phyloP scores from a whole-genome alignment of 208 protist genomes.

The Trypanosoma vivax region DNA sequence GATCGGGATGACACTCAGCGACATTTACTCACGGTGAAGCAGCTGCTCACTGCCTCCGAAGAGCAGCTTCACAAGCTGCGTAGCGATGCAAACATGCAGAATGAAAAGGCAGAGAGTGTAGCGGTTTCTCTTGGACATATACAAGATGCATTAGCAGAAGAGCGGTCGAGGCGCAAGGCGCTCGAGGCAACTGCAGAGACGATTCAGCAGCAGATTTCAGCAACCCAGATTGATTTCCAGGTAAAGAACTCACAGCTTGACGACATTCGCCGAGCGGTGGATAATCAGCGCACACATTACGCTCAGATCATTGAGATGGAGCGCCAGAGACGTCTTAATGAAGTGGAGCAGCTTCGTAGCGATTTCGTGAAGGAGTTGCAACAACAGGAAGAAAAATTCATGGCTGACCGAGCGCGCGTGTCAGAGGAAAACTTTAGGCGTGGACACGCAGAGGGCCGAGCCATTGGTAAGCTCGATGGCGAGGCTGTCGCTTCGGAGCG shows the following conservation, averaged over 20 bases:
- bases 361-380: conserved; percentile 67
- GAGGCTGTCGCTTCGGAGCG: conserved; percentile 33
- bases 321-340: conserved; percentile 34
- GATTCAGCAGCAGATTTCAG: conserved; percentile 26
- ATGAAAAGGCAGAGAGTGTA: conserved; percentile 35
- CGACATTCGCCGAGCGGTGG: conserved; percentile 34
- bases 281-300: conserved; percentile 48
- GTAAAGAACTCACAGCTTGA: conserved; percentile 33
- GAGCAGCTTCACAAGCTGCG: conserved; percentile 59
- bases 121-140: conserved; percentile 26
- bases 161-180: conserved; percentile 35
- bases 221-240: conserved; percentile 25
- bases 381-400: conserved; percentile 33
- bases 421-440: conserved; percentile 52
- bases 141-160: conserved; percentile 33
- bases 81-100: conserved; percentile 33
- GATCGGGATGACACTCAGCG: conserved; percentile 69
- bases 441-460: conserved; percentile 46
- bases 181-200: conserved; percentile 28
- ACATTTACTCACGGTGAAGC: conserved; percentile 57
- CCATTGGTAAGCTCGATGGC: conserved; percentile 33
- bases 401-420: conserved; percentile 37
- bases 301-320: conserved; percentile 70
- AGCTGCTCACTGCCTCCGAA: conserved; percentile 38
- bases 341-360: conserved; percentile 51